Evolutionary conservation across 2,329 filamentous ascomycete genomes (phyloP), one percentile per base, ranked within the genome.

Genomic region (Aotearoamyces nothofagi): DNA sequence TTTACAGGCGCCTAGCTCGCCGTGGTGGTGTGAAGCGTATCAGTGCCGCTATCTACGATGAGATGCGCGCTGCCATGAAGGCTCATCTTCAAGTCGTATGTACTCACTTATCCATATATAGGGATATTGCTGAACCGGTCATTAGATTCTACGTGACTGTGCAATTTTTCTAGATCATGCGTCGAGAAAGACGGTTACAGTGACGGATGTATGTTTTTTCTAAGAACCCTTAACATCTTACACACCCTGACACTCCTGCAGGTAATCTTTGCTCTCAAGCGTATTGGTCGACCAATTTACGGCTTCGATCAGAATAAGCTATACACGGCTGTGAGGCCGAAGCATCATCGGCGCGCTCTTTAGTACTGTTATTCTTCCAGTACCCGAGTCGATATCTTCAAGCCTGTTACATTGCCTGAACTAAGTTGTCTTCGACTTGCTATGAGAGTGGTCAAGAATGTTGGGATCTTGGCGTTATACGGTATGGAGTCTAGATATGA

Each of bases 21-120:
- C 70, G 80, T 5, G 80, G 79, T 2, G 80, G 80, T 0, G 74
- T 87, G 1, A 84, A 84, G 46, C 60, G 79, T 0, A 82, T 86
- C 6, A 75, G 72, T 0, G 63, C 46, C 0, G 38, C 25, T 0
- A 74, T 84, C 3, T 86, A 86, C 41, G 58, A 71, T 0, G 73
- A 79, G 0, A 49, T 62, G 0, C 58, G 80, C 0, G 11, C 4
- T 0, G 67, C 58, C 0, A 29, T 86, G 2, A 67, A 60, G 13
- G 35, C 41, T 0, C 55, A 61, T 1, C 51, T 86, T 0, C 39
- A 53, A 4, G 37, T 38, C 15, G 69, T 74, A 54, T 17, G 53
- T 30, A 15, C n/a, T 20, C 19, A 26, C 28, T 25, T 2, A 24
- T 10, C 9, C 17, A 12, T 20, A 19, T 15, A n/a, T n/a, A n/a